These are phyloP conservation scores for Fusarium concolor DNA, from an alignment of 2,329 filamentous ascomycete species.

Conservation along the genomic window DNA sequence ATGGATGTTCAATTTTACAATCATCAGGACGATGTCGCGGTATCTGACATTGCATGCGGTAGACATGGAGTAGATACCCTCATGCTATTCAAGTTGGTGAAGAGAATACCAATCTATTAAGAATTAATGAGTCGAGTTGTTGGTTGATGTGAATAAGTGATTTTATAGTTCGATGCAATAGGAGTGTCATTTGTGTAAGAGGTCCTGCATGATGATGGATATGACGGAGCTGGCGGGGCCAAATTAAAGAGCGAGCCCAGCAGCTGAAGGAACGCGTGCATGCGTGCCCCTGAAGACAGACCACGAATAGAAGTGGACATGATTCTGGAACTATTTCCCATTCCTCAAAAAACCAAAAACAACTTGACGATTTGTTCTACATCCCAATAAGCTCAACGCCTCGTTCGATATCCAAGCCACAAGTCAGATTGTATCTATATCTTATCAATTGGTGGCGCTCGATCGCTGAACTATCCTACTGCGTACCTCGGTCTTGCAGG, in stretches of 20 bases:
- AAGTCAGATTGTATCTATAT: not conserved
- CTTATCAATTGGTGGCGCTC: conserved; percentile 11
- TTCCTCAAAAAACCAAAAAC: conserved; percentile 35
- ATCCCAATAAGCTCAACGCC: not conserved
- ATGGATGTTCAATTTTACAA: conserved; percentile 27
- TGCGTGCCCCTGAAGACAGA: conserved; percentile 34
- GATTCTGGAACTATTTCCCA: conserved; percentile 26
- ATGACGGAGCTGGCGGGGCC: conserved; percentile 43
- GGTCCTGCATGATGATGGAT: conserved; percentile 15
- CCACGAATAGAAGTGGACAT: conserved; percentile 32
- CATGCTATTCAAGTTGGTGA: conserved; percentile 10
- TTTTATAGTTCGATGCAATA: conserved; percentile 3
- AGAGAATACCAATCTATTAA: conserved; percentile 18
- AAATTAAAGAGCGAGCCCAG: conserved; percentile 23
- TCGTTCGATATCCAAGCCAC: not conserved
- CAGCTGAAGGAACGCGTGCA: not conserved
- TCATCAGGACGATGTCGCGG: conserved; percentile 18
- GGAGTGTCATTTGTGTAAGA: conserved; percentile 26
- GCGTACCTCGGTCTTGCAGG: conserved; percentile 9
- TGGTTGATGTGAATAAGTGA: not conserved
- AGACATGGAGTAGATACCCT: conserved; percentile 35
- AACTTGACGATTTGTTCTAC: conserved; percentile 11
- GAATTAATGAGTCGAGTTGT: not conserved
- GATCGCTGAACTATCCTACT: conserved; percentile 21
- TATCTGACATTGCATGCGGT: conserved; percentile 27